Base-by-base conservation (phyloP, 1,284 basidiomycete species). In the Gymnopus androsaceus region DNA sequence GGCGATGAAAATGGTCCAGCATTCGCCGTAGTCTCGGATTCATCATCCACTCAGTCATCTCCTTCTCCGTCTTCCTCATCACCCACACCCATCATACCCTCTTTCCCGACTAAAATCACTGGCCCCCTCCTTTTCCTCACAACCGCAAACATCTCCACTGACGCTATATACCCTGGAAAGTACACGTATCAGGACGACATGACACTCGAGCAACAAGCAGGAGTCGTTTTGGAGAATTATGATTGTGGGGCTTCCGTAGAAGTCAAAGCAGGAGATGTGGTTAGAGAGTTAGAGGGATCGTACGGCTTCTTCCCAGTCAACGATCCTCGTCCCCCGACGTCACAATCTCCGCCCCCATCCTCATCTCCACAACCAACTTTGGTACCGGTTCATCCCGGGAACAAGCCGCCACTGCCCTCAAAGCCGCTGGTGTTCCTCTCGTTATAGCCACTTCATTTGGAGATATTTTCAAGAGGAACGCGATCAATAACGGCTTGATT, bases 161-260 rank as follows among this genome's bases (percentile, higher is more conserved):
- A 99, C 68, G 97, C 93, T 4, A 94, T 99, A 69, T 99, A 99
- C 75, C 97, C 96, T 0, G 97, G 96, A 33, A 99, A 98, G 73
- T 99, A 99, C 74, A 99, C 97, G 0, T 99, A 99, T 74, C 95
- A 98, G 72, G 96, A 99, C 71, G 97, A 98, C 69, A 98, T 99
- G 67, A 98, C 96, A 0, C 92, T 95, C 33, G 88, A 88, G 61
- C 85, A 88, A 28, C 96, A 99, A 72, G 95, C 95, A 1, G 85
- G 97, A 67, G 92, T 99, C n/a, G 96, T 98, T 31, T 94, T 94
- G 92, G 96, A 99, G 78, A 99, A 99, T 78, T 99, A 99, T 73
- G 96, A 99, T 67, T 87, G 93, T 0, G 71, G 77, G 0, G 40
- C 40, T 5, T 17, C 15, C 23, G 14, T n/a, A n/a, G n/a, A n/a